These are phyloP conservation scores for Ogataea allantospora DNA, from an alignment of 805 yeast genomes.

Conservation along the genomic window DNA sequence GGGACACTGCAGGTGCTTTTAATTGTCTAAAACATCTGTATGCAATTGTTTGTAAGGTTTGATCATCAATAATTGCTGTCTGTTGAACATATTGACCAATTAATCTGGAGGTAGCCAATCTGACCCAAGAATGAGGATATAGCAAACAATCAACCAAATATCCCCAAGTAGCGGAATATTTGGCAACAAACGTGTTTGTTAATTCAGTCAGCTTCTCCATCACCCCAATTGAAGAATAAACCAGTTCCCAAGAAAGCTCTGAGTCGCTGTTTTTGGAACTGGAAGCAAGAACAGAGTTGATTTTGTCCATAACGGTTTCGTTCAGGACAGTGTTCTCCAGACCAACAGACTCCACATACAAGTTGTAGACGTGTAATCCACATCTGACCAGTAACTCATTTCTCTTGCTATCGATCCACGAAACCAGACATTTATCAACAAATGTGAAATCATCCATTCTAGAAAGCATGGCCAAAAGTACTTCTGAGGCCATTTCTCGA, in stretches of 20 bases:
- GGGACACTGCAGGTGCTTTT: conserved; percentile 72
- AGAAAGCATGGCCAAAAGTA: conserved; percentile 54
- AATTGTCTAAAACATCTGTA: conserved; percentile 72
- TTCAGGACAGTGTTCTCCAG: conserved; percentile 31
- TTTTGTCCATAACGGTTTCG: conserved; percentile 28
- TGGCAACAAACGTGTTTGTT: conserved; percentile 38
- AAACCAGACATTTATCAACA: conserved; percentile 42
- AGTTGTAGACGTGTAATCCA: conserved; percentile 69
- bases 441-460: conserved; percentile 38
- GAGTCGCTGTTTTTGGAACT: conserved; percentile 38
- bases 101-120: conserved; percentile 63
- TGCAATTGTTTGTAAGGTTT: conserved; percentile 58
- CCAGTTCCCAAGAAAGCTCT: conserved; percentile 68
- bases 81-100: conserved; percentile 49
- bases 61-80: conserved; percentile 37
- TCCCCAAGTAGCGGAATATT: conserved; percentile 50
- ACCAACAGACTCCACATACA: conserved; percentile 53
- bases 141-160: conserved; percentile 54
- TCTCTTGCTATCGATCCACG: conserved; percentile 63
- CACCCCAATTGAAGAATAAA: conserved; percentile 63
- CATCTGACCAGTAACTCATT: conserved; percentile 60
- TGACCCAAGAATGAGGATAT: conserved; percentile 91
- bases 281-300: conserved; percentile 19
- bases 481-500: conserved; percentile 74
- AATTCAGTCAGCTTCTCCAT: conserved; percentile 22